phyloP scores from a whole-genome alignment of 2,329 filamentous ascomycete genomes.

The Ceratocystis cacaofunesta region DNA sequence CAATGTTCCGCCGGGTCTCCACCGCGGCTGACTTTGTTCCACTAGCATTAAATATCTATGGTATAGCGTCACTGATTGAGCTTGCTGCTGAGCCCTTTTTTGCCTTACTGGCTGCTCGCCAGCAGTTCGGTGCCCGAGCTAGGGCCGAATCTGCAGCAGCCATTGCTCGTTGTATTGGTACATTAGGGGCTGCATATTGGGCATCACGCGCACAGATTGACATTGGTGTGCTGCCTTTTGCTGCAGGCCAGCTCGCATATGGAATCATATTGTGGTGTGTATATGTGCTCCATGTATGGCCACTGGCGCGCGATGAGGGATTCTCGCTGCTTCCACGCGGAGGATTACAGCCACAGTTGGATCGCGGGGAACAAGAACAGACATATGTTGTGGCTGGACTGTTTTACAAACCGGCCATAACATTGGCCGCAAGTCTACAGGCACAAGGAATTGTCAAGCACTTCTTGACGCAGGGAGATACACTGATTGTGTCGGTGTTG shows the following conservation, averaged over 20 bases:
- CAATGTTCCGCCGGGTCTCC: slow-evolving; percentile 46
- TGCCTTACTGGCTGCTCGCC: slow-evolving; percentile 66
- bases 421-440: slow-evolving; percentile 67
- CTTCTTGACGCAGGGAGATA: slow-evolving; percentile 84
- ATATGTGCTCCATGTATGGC: slow-evolving; percentile 49
- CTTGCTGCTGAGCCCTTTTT: slow-evolving; percentile 79
- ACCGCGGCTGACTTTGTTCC: slow-evolving; percentile 43
- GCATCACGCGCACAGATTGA: slow-evolving; percentile 36
- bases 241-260: slow-evolving; percentile 70
- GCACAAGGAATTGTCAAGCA: slow-evolving; percentile 85
- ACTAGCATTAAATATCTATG: slow-evolving; percentile 39
- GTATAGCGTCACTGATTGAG: slow-evolving; percentile 49
- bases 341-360: neutral
- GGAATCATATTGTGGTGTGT: slow-evolving; percentile 51
- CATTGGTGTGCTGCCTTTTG: slow-evolving; percentile 73
- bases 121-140: slow-evolving; percentile 68
- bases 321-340: slow-evolving; percentile 52
- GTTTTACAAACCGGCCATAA: slow-evolving; percentile 57
- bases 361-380: slow-evolving; percentile 8
- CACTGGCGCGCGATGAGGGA: slow-evolving; percentile 38
- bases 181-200: slow-evolving; percentile 56
- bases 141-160: slow-evolving; percentile 72
- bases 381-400: slow-evolving; percentile 34
- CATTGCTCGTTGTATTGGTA: slow-evolving; percentile 57
- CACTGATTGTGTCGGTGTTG: slow-evolving; percentile 67